Base-by-base conservation (phyloP, 768 basidiomycete genomes). In the Boletus coccyginus region DNA sequence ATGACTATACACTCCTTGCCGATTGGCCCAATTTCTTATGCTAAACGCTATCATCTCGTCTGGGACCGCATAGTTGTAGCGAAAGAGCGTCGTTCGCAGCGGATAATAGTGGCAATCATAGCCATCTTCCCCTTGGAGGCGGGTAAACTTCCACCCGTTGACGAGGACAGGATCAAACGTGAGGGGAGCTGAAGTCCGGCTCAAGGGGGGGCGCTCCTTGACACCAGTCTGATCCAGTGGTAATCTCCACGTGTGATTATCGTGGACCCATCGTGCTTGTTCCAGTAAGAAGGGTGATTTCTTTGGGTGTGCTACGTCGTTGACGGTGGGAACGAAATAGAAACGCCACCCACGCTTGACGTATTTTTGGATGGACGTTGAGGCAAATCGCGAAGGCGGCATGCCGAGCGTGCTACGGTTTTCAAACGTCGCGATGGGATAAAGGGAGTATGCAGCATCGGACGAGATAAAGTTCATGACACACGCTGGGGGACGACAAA, bases 401-500 rank as follows among this genome's bases (percentile, higher is more conserved):
- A 58, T 56, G 4, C 46, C 46, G 7, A 80, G 64, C 0, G 73
- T 49, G 5, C 60, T 52, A 13, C 71, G 60, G 13, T 71, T 52
- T 17, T 75, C 68, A 44, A 78, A 76, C 0, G 79, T 81, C 0
- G 72, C 74, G 1, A 55, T 31, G 1, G 80, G 80, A 58, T 74
- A 81, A 5, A 78, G 56, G 1, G 72, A 70, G 50, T 77, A 78
- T 0, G 78, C 80, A 0, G 63, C 63, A 7, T 75, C 65, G 59
- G 71, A 72, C 0, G 74, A 68, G 55, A 81, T 77, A 1, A 79
- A 53, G 54, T 81, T 81, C 60, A 62, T 61, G 19, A 61, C 60
- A 5, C 50, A 57, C 19, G 55, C 60, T 60, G n/a, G 19, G 24
- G 3, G 13, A 40, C 35, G 35, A 35, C 35, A 35, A 3, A 16